Evolutionary conservation across 257 asterid genomes (phyloP).

Genomic region (Solanum piurae): DNA sequence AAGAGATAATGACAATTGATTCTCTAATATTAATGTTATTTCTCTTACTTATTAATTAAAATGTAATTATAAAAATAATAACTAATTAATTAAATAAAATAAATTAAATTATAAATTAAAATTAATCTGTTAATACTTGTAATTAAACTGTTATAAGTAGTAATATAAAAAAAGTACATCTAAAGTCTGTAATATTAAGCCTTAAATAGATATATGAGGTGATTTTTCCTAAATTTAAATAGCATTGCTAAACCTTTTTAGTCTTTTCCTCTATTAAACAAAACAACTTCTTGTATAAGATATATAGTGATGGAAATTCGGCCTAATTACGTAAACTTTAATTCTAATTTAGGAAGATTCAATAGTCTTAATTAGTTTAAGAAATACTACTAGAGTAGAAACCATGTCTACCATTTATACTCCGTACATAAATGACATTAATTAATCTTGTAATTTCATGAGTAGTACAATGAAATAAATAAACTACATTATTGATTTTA

Average conservation of each 20-base stretch:
- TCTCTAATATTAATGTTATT: too few relatives aligned
- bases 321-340: background rate
- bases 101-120: too few relatives aligned
- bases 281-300: background rate
- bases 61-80: too few relatives aligned
- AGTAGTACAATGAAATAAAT: background rate
- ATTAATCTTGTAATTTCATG: background rate
- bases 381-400: background rate
- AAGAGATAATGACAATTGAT: too few relatives aligned
- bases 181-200: too few relatives aligned
- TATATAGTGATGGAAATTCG: background rate
- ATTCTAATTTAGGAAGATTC: background rate
- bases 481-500: background rate
- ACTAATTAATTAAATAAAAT: too few relatives aligned
- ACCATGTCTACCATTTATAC: background rate
- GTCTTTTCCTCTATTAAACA: background rate
- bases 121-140: too few relatives aligned
- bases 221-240: background rate
- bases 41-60: too few relatives aligned
- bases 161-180: too few relatives aligned
- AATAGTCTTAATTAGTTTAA: background rate
- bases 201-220: too few relatives aligned
- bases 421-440: background rate
- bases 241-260: background rate
- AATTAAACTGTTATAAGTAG: too few relatives aligned